Evolutionary conservation across 208 protist species (phyloP).

Genomic region (Acanthamoeba lenticulata): DNA sequence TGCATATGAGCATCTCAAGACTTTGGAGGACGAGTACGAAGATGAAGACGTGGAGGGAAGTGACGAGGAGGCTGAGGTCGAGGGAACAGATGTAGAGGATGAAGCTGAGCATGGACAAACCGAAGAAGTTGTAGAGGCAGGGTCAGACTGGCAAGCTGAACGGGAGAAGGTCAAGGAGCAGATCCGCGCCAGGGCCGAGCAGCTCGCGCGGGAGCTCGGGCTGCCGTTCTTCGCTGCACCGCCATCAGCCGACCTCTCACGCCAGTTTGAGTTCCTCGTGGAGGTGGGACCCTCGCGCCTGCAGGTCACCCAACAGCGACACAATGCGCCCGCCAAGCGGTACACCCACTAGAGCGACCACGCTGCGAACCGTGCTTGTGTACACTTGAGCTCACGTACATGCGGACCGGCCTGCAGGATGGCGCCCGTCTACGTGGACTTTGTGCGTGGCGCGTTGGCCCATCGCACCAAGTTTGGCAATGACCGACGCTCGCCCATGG

Average conservation of each 20-base stretch:
- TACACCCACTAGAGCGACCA: neutral
- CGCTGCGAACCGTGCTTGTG: neutral
- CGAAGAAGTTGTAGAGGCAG: neutral
- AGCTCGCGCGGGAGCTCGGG: neutral
- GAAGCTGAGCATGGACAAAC: neutral
- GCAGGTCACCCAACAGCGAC: neutral
- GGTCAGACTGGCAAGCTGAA: neutral
- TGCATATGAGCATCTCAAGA: neutral
- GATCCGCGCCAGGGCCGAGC: neutral
- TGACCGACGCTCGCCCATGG: conserved; percentile 21
- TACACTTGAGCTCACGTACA: neutral
- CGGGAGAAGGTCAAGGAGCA: neutral
- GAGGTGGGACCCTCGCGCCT: neutral
- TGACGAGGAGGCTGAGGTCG: neutral
- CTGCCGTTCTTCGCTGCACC: neutral
- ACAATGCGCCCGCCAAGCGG: neutral
- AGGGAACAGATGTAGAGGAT: neutral
- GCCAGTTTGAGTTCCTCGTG: neutral
- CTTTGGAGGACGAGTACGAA: no score
- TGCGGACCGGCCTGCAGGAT: neutral
- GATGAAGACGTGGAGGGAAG: no score
- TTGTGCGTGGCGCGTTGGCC: neutral
- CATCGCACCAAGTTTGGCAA: neutral
- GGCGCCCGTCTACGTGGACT: conserved; percentile 51
- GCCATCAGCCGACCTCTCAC: neutral